Conservation (phyloP, 257 asterid genomes). For the Capsicum chinense region DNA sequence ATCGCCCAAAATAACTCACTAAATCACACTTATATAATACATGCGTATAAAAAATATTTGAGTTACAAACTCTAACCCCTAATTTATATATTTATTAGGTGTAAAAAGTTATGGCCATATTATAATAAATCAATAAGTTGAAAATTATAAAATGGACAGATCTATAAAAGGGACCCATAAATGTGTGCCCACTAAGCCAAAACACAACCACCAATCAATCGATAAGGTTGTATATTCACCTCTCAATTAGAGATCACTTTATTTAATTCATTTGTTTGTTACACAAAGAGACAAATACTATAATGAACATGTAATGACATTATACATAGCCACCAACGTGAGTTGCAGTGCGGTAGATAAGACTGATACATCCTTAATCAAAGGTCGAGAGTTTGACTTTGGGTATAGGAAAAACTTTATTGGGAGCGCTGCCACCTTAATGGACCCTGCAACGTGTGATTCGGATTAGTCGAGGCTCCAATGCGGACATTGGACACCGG, state of each 20-base stretch:
- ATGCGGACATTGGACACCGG: too few species aligned
- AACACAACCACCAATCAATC: slow-evolving; percentile 57
- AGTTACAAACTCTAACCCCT: not conserved
- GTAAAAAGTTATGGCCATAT: slow-evolving; percentile 7
- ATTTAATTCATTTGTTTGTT: slow-evolving; percentile 1
- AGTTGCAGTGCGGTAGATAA: too few species aligned
- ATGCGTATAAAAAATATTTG: too few species aligned
- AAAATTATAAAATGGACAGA: slow-evolving; percentile 46
- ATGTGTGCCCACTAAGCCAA: slow-evolving; percentile 32
- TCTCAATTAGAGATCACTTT: slow-evolving; percentile 17
- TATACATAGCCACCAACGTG: too few species aligned
- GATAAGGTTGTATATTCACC: slow-evolving; percentile 40
- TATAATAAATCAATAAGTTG: slow-evolving; percentile 22
- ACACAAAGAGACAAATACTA: not conserved
- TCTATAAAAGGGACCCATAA: slow-evolving; percentile 42
- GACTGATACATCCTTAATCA: too few species aligned
- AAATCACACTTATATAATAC: too few species aligned
- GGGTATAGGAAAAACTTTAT: too few species aligned
- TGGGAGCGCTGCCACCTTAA: too few species aligned
- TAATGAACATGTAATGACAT: not conserved
- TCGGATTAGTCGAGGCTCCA: too few species aligned
- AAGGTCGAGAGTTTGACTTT: too few species aligned
- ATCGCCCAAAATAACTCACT: too few species aligned
- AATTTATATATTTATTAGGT: slow-evolving; percentile 15
- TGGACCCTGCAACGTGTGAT: too few species aligned